Evolutionary conservation across 1,139 yeast species (phyloP), one percentile per base, ranked within the genome.

Genomic region (Scheffersomyces lignicola): DNA sequence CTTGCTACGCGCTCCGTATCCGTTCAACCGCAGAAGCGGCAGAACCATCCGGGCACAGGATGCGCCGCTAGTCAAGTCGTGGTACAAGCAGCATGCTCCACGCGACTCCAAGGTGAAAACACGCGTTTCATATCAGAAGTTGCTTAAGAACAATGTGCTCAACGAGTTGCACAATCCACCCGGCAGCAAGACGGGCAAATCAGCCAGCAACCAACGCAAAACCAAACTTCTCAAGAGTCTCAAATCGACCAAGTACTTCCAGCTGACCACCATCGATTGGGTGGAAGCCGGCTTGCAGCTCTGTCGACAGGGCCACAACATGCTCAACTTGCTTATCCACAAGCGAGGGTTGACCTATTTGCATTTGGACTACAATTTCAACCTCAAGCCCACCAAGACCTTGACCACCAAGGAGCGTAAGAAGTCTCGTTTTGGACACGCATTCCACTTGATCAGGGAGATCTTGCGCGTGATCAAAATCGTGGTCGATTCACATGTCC

Each of bases 241-340:
- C 42, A 80, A 79, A 42, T 69, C 75, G 28, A 92, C 98, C 0
- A 89, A 87, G 48, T 94, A 78, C 56, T 94, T 94, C 60, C 96
- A 89, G 51, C 84, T 85, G 51, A 92, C 98, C 0, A 75, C 89
- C 0, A 82, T 92, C 33, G 98, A 92, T 57, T 94, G 99, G 99
- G 94, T 92, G 1, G 99, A 94, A 56, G 98, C 97, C 1, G 98
- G 97, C 18, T 63, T 92, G 37, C 98, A 92, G 58, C 80, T 94
- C 1, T 86, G 96, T 52, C 76, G 81, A 24, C 99, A 94, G 58
- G 98, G 98, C 1, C 87, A 83, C 57, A 90, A 89, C 48, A 90
- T 92, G 96, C 71, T 94, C 30, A 92, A 90, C 54, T 65, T 94
- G 24, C 65, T 94, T 45, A 88, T 94, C 31, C 98, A 94, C 58